phyloP scores from a whole-genome alignment of 2,329 filamentous ascomycete genomes.

The Periconia sp. region DNA sequence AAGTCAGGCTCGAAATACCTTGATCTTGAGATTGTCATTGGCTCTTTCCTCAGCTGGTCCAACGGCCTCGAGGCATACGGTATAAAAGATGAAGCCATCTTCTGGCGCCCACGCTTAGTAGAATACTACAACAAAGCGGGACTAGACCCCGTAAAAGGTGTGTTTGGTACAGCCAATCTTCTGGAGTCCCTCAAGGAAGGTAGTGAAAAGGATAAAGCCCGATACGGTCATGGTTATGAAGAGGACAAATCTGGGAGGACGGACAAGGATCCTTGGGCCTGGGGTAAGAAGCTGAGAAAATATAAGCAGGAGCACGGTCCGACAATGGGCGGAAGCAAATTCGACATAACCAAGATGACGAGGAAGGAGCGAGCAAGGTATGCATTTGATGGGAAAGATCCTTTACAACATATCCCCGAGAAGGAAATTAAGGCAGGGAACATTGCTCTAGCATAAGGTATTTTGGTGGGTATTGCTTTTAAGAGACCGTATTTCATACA shows the following conservation, averaged over 20 bases:
- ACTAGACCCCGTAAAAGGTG: conserved; percentile 11
- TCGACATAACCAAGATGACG: conserved; percentile 20
- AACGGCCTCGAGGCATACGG: conserved; percentile 5
- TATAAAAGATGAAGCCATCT: conserved; percentile 12
- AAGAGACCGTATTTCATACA: no score
- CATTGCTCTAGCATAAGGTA: conserved; percentile 6
- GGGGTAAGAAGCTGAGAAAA: conserved; percentile 7
- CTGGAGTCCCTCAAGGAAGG: conserved; percentile 8
- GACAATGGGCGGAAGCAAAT: conserved; percentile 14
- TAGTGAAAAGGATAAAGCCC: neutral
- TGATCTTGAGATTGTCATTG: conserved; percentile 16
- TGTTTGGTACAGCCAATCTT: conserved; percentile 11
- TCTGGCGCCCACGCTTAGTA: conserved; percentile 14
- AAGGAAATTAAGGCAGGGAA: conserved; percentile 14
- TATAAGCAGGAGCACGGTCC: conserved; percentile 8
- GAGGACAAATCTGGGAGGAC: neutral
- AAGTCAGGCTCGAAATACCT: conserved; percentile 16
- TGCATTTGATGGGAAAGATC: conserved; percentile 15
- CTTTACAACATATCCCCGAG: conserved; percentile 12
- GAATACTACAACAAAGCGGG: conserved; percentile 17
- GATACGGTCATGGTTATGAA: no score
- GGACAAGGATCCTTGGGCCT: conserved; percentile 15
- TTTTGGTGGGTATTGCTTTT: neutral
- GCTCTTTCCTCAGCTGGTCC: conserved; percentile 9
- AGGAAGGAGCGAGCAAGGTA: conserved; percentile 16